Conservation (phyloP, 1,284 basidiomycete species). For the Schizopora paradoxa region DNA sequence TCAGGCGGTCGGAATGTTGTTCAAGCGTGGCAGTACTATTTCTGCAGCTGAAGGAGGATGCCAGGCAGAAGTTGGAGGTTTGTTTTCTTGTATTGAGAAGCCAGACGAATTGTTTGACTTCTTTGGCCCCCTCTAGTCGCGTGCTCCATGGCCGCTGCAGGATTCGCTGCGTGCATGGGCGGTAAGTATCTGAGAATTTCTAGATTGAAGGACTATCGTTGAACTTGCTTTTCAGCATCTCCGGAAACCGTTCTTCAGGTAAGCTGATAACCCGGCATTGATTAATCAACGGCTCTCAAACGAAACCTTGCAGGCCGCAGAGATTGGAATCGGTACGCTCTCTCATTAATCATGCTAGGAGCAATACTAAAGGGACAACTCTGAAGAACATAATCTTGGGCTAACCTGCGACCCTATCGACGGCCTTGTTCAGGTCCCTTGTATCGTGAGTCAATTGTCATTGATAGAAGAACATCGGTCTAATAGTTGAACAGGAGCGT, state of each 20-base stretch:
- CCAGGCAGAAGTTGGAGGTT: slow-evolving; percentile 81
- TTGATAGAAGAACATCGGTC: neutral
- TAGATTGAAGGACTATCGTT: slow-evolving; percentile 2
- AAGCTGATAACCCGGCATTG: no score
- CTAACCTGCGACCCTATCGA: slow-evolving; percentile 92
- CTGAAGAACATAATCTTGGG: slow-evolving; percentile 76
- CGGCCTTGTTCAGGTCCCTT: slow-evolving; percentile 91
- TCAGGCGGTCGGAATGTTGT: slow-evolving; percentile 91
- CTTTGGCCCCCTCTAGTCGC: slow-evolving; percentile 49
- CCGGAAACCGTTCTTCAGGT: slow-evolving; percentile 78
- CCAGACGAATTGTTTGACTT: neutral
- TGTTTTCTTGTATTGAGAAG: slow-evolving; percentile 23
- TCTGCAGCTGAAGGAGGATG: slow-evolving; percentile 92
- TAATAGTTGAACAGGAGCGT: slow-evolving; percentile 49
- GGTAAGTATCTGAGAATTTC: slow-evolving; percentile 38
- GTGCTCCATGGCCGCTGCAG: slow-evolving; percentile 88
- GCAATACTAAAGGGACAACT: slow-evolving; percentile 13
- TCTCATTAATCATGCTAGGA: slow-evolving; percentile 5
- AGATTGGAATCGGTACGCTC: slow-evolving; percentile 81
- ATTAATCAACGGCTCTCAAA: no score
- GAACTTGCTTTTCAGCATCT: slow-evolving; percentile 40
- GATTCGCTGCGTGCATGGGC: slow-evolving; percentile 91
- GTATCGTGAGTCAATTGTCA: slow-evolving; percentile 60
- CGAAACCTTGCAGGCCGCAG: slow-evolving; percentile 66
- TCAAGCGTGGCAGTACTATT: slow-evolving; percentile 95